Evolutionary conservation across 2,329 filamentous ascomycete species (phyloP).

Genomic region (Cadophora gregata): DNA sequence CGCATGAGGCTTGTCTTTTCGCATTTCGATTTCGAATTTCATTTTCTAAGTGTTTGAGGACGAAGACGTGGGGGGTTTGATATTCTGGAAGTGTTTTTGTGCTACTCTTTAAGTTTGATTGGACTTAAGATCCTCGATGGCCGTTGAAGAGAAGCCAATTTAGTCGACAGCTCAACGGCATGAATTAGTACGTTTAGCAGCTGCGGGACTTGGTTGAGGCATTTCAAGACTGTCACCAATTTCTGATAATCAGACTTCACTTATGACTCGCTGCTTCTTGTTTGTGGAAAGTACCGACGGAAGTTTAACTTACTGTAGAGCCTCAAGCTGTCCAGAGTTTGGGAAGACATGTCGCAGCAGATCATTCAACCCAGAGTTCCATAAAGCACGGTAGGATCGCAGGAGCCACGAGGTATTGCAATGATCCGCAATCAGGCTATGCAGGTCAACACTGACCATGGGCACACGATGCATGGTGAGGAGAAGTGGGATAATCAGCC

Average conservation of each 20-base stretch:
- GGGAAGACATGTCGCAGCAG: constrained; percentile 7
- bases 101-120: background rate
- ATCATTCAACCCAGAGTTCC: constrained; percentile 5
- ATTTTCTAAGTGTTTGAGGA: background rate
- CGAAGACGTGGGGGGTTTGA: constrained; percentile 4
- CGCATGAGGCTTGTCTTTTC: background rate
- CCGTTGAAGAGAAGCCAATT: background rate
- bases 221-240: background rate
- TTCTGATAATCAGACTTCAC: background rate
- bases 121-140: background rate
- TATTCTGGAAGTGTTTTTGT: background rate
- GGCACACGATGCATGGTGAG: constrained; percentile 25
- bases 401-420: constrained; percentile 23
- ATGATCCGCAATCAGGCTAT: constrained; percentile 30
- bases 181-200: background rate
- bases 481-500: background rate
- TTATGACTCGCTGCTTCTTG: background rate
- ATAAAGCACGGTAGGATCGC: constrained; percentile 25
- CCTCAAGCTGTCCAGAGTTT: constrained; percentile 11
- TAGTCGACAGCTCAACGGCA: constrained; percentile 7
- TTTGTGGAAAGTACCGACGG: background rate
- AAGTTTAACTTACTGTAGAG: constrained; percentile 5
- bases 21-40: constrained; percentile 7
- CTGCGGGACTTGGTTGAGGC: background rate
- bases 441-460: constrained; percentile 21